These are phyloP conservation scores for Gossypium longicalyx DNA, from an alignment of 345 rosid species.

Conservation along the genomic window DNA sequence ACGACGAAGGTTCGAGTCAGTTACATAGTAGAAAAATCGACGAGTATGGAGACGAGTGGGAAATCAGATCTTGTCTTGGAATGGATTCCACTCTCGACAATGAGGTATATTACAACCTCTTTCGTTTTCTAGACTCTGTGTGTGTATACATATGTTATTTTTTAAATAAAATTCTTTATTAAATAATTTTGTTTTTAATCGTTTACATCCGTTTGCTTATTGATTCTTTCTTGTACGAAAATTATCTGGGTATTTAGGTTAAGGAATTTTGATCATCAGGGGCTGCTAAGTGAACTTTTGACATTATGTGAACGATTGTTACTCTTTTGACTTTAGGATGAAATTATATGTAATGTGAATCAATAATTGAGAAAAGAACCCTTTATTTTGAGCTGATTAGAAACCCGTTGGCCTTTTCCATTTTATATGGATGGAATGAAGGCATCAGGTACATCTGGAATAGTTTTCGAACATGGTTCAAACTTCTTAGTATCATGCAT, in stretches of 20 bases:
- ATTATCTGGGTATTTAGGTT: not conserved
- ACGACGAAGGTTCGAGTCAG: conserved; percentile 1
- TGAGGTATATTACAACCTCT: conserved; percentile 39
- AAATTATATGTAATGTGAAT: not conserved
- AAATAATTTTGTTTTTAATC: not conserved
- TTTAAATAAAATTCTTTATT: not conserved
- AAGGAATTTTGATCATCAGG: not conserved
- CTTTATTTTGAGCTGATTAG: not conserved
- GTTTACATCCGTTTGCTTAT: not conserved
- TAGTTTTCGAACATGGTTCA: not conserved
- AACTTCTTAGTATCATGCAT: not conserved
- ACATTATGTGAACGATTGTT: not conserved
- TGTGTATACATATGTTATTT: no score
- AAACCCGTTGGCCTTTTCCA: not conserved
- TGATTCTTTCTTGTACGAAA: not conserved
- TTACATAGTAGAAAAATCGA: conserved; percentile 19
- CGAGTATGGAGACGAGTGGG: conserved; percentile 54
- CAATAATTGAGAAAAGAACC: not conserved
- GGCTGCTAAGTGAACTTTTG: not conserved
- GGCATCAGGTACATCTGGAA: not conserved
- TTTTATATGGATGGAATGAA: not conserved
- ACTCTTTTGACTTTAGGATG: not conserved
- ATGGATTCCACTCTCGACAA: conserved; percentile 72
- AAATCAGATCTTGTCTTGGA: conserved; percentile 67
- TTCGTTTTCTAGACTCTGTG: not conserved